Percentiles rank a stretch among this genome's conserved stretches.
phyloP scores from a whole-genome alignment of 257 asterid genomes.

The Solanum bukasovii region DNA sequence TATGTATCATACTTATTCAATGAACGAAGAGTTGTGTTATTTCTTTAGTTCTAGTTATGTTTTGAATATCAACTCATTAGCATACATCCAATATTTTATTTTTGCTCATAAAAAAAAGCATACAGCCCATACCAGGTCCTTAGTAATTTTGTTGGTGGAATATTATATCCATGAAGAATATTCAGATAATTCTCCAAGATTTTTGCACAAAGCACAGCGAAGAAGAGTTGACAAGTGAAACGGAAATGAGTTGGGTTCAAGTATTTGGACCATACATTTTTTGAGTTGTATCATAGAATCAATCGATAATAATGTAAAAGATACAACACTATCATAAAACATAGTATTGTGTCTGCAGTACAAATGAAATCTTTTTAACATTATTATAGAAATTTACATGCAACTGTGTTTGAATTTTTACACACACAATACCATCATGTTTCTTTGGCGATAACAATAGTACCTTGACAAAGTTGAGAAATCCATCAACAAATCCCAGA shows the following conservation, averaged over 20 bases:
- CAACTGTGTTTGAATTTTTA: neutral
- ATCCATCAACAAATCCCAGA: slow-evolving; percentile 17
- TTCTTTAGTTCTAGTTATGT: neutral
- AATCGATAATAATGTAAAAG: neutral
- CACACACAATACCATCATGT: neutral
- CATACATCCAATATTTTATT: neutral
- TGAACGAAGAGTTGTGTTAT: neutral
- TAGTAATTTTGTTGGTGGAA: neutral
- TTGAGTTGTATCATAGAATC: neutral
- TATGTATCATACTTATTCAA: neutral
- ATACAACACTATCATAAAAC: neutral
- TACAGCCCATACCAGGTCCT: neutral
- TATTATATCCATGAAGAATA: neutral
- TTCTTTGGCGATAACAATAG: neutral
- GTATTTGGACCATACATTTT: neutral
- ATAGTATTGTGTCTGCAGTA: neutral
- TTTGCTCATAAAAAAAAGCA: neutral
- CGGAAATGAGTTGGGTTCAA: neutral
- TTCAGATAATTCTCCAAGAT: neutral
- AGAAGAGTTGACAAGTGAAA: neutral
- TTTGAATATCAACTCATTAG: neutral
- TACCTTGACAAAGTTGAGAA: neutral
- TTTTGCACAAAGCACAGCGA: neutral
- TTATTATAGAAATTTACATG: neutral
- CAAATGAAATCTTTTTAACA: neutral